phyloP scores from a whole-genome alignment of 73 alveolate species.

The Stentor coeruleus region DNA sequence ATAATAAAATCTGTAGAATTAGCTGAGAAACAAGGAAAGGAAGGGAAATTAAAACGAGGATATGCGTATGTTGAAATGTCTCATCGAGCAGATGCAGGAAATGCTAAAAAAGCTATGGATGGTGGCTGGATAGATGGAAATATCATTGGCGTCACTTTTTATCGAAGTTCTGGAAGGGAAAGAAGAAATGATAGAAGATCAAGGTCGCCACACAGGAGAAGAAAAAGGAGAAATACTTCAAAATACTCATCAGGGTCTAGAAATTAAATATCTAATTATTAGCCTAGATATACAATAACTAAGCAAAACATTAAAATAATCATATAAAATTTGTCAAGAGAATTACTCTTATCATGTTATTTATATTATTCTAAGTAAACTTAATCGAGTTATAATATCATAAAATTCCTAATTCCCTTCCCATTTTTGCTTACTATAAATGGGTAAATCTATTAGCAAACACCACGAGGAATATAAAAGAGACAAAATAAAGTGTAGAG shows the following conservation, averaged over 20 bases:
- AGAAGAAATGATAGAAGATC: conserved; percentile 4
- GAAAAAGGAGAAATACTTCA: conserved; percentile 7
- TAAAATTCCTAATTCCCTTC: too few relatives aligned
- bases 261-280: too few relatives aligned
- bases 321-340: too few relatives aligned
- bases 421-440: background rate
- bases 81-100: conserved; percentile 5
- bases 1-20: background rate
- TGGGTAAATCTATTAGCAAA: background rate
- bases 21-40: conserved; percentile 14
- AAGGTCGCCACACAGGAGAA: background rate
- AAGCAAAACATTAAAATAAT: too few relatives aligned
- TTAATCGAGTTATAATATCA: too few relatives aligned
- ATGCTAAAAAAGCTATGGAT: conserved; percentile 5
- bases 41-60: conserved; percentile 17
- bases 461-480: background rate
- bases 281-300: too few relatives aligned
- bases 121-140: conserved; percentile 26
- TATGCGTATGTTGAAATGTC: conserved; percentile 15
- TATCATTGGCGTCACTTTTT: background rate
- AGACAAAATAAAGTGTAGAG: background rate
- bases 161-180: background rate
- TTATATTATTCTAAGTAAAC: too few relatives aligned
- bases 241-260: too few relatives aligned
- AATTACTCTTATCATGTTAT: too few relatives aligned